Conservation (phyloP, 306 rosid species). For the Pachyrhizus erosus region DNA sequence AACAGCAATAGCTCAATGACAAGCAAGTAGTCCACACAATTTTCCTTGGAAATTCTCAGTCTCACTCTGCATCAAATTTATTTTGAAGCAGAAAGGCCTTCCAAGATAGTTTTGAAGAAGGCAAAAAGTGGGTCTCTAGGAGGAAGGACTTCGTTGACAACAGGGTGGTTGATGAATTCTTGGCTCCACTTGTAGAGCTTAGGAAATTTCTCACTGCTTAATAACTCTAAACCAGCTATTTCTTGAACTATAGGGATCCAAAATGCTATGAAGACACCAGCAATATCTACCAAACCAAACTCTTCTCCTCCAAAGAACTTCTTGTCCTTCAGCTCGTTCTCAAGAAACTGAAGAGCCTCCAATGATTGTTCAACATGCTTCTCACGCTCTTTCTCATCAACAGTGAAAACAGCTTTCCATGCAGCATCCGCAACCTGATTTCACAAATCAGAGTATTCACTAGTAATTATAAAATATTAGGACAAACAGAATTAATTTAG, state of each 20-base stretch:
- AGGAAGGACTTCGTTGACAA: conserved; percentile 47
- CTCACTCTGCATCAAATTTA: too few relatives aligned
- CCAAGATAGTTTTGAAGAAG: not conserved
- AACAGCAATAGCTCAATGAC: not conserved
- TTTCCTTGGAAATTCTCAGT: too few relatives aligned
- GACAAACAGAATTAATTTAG: too few relatives aligned
- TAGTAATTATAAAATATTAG: too few relatives aligned
- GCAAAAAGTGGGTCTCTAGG: conserved; percentile 44
- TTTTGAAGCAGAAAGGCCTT: conserved; percentile 23
- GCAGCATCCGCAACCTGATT: conserved; percentile 25
- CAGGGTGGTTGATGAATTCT: conserved; percentile 38
- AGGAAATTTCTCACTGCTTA: conserved; percentile 50
- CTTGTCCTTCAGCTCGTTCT: conserved; percentile 53
- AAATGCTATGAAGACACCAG: conserved; percentile 44
- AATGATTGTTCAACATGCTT: conserved; percentile 45
- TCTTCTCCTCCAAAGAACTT: conserved; percentile 64
- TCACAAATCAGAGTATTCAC: not conserved
- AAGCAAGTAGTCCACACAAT: too few relatives aligned
- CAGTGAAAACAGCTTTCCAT: conserved; percentile 19
- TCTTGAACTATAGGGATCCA: conserved; percentile 53
- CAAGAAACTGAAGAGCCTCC: conserved; percentile 44
- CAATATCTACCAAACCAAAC: conserved; percentile 55
- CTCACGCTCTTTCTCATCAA: conserved; percentile 43
- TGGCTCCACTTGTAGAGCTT: conserved; percentile 51
- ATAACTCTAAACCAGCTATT: conserved; percentile 37